Evolutionary conservation across 352 stramenopile genomes (phyloP).

Genomic region (Lagenidium giganteum): DNA sequence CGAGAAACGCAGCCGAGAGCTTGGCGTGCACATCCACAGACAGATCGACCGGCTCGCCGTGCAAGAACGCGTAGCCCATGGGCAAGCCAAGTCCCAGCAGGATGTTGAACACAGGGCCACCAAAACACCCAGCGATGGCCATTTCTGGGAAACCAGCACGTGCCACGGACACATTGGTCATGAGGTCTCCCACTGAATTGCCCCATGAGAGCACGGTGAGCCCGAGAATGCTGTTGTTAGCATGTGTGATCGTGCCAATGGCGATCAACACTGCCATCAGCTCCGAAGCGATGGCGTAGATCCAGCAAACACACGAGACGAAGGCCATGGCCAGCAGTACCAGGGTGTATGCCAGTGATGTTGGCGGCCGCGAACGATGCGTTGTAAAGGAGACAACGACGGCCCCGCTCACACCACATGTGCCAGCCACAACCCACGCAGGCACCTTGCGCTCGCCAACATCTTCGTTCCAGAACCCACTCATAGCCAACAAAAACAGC

Average conservation of each 20-base stretch:
- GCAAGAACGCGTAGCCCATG: slow-evolving; percentile 55
- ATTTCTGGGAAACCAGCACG: slow-evolving; percentile 78
- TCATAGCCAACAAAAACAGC: slow-evolving; percentile 77
- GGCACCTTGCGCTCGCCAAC: slow-evolving; percentile 23
- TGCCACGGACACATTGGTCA: slow-evolving; percentile 80
- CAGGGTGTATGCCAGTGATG: slow-evolving; percentile 33
- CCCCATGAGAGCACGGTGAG: slow-evolving; percentile 81
- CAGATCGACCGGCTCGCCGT: slow-evolving; percentile 31
- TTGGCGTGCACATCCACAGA: slow-evolving; percentile 59
- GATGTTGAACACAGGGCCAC: slow-evolving; percentile 81
- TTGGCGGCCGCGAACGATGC: slow-evolving; percentile 53
- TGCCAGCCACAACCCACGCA: slow-evolving; percentile 32
- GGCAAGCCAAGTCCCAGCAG: slow-evolving; percentile 73
- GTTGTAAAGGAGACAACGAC: slow-evolving; percentile 63
- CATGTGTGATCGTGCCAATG: slow-evolving; percentile 67
- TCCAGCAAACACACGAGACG: slow-evolving; percentile 87
- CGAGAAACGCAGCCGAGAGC: slow-evolving; percentile 72
- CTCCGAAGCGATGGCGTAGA: slow-evolving; percentile 87
- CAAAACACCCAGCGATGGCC: slow-evolving; percentile 82
- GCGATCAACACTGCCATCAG: slow-evolving; percentile 78
- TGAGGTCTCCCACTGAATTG: slow-evolving; percentile 80
- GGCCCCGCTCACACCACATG: slow-evolving; percentile 26
- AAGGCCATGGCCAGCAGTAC: slow-evolving; percentile 73
- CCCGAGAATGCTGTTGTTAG: slow-evolving; percentile 69
- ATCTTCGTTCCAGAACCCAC: slow-evolving; percentile 17